Evolutionary conservation across 2,329 filamentous ascomycete species (phyloP).

Genomic region (Tolypocladium inflatum): DNA sequence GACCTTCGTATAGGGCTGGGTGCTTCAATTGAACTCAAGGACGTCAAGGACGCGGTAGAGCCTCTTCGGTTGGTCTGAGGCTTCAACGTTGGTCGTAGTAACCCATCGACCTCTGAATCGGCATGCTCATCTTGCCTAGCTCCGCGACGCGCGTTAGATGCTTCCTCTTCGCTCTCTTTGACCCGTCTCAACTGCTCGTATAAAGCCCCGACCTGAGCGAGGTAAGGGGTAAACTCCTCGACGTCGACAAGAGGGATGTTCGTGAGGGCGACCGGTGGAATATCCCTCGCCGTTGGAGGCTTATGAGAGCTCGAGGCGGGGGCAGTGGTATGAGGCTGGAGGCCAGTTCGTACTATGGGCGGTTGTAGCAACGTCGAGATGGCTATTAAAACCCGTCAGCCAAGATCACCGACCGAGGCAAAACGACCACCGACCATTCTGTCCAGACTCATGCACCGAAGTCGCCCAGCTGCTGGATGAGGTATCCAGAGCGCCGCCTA

Average conservation of each 20-base stretch:
- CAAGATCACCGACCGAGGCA: neutral
- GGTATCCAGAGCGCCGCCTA: slow-evolving; percentile 74
- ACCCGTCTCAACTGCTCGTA: slow-evolving; percentile 84
- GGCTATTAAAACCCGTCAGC: slow-evolving; percentile 35
- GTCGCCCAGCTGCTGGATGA: slow-evolving; percentile 46
- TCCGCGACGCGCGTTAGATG: slow-evolving; percentile 29
- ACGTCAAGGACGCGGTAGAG: slow-evolving; percentile 35
- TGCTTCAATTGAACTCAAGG: slow-evolving; percentile 39
- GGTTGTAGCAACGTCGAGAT: slow-evolving; percentile 91
- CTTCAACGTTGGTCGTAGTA: slow-evolving; percentile 32
- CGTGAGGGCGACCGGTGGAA: slow-evolving; percentile 83
- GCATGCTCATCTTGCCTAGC: slow-evolving; percentile 32
- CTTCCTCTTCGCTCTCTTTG: slow-evolving; percentile 66
- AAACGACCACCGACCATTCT: slow-evolving; percentile 55
- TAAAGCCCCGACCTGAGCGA: slow-evolving; percentile 74
- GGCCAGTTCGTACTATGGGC: slow-evolving; percentile 79
- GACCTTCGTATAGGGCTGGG: slow-evolving; percentile 32
- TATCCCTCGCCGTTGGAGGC: slow-evolving; percentile 77
- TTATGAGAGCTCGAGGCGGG: slow-evolving; percentile 64
- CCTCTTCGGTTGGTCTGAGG: slow-evolving; percentile 19
- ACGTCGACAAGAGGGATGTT: slow-evolving; percentile 77
- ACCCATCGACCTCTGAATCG: slow-evolving; percentile 31
- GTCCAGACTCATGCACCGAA: slow-evolving; percentile 60
- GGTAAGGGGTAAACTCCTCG: slow-evolving; percentile 73
- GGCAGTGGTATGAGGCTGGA: slow-evolving; percentile 68